Evolutionary conservation across 495 filamentous ascomycete species (phyloP), one percentile per base, ranked within the genome.

Genomic region (Oidiodendron maius): DNA sequence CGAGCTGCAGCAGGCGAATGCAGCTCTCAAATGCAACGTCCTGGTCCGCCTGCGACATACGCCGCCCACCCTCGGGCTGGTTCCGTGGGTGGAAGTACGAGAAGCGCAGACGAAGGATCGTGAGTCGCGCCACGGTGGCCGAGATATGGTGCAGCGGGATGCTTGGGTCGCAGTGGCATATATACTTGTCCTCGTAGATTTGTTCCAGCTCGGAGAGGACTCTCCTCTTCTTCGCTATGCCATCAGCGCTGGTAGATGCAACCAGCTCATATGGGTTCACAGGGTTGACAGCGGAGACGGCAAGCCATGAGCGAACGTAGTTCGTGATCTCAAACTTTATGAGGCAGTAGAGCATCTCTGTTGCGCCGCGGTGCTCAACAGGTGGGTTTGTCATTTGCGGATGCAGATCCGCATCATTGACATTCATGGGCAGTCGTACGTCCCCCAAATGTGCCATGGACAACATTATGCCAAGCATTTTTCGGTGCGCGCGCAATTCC

Each of bases 351-450:
- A 51, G 42, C 48, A 52, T 52, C 35, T 56, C 53, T 20, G 53
- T 52, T 11, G 53, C 40, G 8, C 42, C 48, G 9, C 48, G 44
- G 18, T 66, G 58, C 42, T 48, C 50, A n/a, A 36, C 23, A 35
- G 44, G 15, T 2, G 32, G 28, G 10, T 25, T 34, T 25, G 30
- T 24, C 44, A 47, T 47, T 3, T 39, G 18, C 18, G 32, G 28
- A 23, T 37, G 44, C 13, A 95, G 72, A 55, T 95, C 89, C 12
- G 62, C 61, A 43, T 95, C 90, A 61, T 94, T 85, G 58, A 95
- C 72, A 57, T 93, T 93, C 34, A 83, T 62, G 0, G 85, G 83
- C 12, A 83, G 60, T 40, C 71, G 69, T 9, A 82, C 90, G 59
- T 94, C 87, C 9, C 39, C 24, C 53, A 82, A 94, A 56, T 95